These are phyloP conservation scores for Akebia trifoliata DNA, from an alignment of 164 flowering plant genomes.

Conservation along the genomic window DNA sequence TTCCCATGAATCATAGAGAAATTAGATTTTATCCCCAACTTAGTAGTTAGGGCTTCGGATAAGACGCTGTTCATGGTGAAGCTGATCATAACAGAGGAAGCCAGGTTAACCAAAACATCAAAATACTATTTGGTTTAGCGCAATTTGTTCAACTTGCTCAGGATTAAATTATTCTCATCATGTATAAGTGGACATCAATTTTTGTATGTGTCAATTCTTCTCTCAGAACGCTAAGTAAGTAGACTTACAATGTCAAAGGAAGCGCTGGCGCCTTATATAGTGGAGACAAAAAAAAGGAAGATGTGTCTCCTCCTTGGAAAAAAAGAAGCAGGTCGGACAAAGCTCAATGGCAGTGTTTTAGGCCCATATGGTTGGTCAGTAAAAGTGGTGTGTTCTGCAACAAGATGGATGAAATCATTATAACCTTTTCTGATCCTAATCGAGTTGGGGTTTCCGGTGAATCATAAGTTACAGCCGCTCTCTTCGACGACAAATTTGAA, in stretches of 20 bases:
- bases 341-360: background rate
- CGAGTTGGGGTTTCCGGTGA: too few relatives aligned
- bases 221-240: background rate
- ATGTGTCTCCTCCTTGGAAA: background rate
- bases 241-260: background rate
- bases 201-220: too few relatives aligned
- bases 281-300: background rate
- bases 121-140: background rate
- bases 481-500: background rate
- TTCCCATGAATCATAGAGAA: too few relatives aligned
- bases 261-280: background rate
- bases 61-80: background rate
- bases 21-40: background rate
- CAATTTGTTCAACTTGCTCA: background rate
- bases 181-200: background rate
- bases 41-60: too few relatives aligned
- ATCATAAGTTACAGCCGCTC: too few relatives aligned
- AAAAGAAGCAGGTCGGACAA: background rate
- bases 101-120: background rate
- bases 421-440: too few relatives aligned
- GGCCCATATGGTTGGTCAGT: background rate
- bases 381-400: background rate
- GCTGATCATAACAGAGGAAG: background rate
- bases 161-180: background rate
- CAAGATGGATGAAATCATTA: too few relatives aligned